phyloP scores from a whole-genome alignment of 2,329 filamentous ascomycete genomes.

The Alternaria rosae region DNA sequence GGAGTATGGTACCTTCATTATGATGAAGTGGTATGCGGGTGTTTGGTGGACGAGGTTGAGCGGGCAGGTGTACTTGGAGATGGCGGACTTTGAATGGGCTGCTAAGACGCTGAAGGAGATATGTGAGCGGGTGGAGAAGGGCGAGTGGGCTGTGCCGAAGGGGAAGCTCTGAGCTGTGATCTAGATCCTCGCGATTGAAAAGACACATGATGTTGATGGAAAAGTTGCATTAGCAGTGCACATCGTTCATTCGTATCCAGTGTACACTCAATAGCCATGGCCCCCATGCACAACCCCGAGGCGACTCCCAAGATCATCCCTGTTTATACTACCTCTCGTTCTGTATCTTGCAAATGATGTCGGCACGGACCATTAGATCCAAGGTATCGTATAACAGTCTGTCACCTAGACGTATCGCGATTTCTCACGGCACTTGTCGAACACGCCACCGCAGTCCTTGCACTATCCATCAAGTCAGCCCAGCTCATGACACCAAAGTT shows the following conservation, averaged over 20 bases:
- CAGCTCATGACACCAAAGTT: too few species aligned
- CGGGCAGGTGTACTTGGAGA: slow-evolving; percentile 84
- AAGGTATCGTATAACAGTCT: background rate
- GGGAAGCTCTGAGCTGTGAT: slow-evolving; percentile 12
- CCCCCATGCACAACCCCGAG: background rate
- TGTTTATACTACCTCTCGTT: background rate
- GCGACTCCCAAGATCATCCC: background rate
- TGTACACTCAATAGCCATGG: background rate
- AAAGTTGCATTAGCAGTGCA: background rate
- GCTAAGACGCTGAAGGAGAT: slow-evolving; percentile 66
- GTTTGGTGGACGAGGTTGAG: slow-evolving; percentile 76
- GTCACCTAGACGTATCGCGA: slow-evolving; percentile 2
- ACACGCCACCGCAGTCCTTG: slow-evolving; percentile 5
- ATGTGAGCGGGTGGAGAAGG: slow-evolving; percentile 59
- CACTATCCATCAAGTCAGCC: slow-evolving; percentile 4
- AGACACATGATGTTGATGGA: background rate
- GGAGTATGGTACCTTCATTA: slow-evolving; percentile 76
- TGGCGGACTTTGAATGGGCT: slow-evolving; percentile 77
- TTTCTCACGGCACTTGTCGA: slow-evolving; percentile 4
- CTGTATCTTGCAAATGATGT: background rate
- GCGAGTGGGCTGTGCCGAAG: slow-evolving; percentile 45
- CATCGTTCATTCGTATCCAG: background rate
- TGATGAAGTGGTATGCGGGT: slow-evolving; percentile 66
- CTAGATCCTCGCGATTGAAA: background rate
- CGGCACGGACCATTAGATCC: background rate